phyloP scores from a whole-genome alignment of 495 filamentous ascomycete species.

The Tetracladium marchalianum region DNA sequence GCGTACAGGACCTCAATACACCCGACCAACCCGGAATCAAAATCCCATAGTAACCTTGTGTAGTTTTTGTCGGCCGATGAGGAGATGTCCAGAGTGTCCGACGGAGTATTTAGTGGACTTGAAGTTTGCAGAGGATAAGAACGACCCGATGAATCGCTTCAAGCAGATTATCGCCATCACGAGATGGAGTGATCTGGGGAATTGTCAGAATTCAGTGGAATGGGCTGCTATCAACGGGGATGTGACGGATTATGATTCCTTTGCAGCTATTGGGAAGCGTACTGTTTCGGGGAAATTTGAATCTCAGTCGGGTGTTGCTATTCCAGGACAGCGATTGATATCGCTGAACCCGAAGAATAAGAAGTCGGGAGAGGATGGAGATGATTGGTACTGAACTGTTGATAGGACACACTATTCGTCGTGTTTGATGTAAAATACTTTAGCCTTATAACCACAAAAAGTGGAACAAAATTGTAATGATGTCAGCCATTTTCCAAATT shows the following conservation, averaged over 20 bases:
- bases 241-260: constrained; percentile 37
- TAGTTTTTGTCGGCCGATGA: constrained; percentile 43
- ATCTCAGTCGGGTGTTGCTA: constrained; percentile 36
- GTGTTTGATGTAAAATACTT: no score
- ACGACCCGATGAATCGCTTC: constrained; percentile 27
- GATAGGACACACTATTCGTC: no score
- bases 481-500: no score
- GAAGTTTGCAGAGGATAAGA: constrained; percentile 40
- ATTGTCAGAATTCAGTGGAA: constrained; percentile 32
- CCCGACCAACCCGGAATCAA: constrained; percentile 21
- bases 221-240: constrained; percentile 42
- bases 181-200: constrained; percentile 48
- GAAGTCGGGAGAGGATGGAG: constrained; percentile 29
- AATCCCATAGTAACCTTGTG: constrained; percentile 39
- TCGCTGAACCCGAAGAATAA: constrained; percentile 36
- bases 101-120: constrained; percentile 51
- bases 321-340: constrained; percentile 46
- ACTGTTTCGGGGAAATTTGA: constrained; percentile 50
- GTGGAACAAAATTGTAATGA: no score
- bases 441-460: no score
- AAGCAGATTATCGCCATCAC: constrained; percentile 50
- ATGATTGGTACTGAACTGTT: constrained; percentile 18
- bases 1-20: constrained; percentile 13
- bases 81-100: constrained; percentile 49
- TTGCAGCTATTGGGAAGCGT: constrained; percentile 36